Evolutionary conservation across 345 rosid species (phyloP).

Genomic region (Populus pruinosa): DNA sequence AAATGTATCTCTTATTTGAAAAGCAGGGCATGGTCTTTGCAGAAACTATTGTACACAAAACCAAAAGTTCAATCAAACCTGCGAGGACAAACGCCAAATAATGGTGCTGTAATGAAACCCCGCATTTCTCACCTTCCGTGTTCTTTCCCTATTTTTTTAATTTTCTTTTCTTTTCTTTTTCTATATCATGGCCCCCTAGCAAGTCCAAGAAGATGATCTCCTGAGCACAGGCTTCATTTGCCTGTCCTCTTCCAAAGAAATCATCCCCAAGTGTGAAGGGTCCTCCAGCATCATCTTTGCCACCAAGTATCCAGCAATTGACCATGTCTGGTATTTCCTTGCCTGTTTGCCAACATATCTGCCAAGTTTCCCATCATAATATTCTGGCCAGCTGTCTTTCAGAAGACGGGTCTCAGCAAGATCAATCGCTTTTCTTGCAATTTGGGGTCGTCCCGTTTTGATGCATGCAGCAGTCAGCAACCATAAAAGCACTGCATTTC

Average conservation of each 20-base stretch:
- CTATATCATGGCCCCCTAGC: neutral
- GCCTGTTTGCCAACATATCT: constrained; percentile 36
- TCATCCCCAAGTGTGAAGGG: constrained; percentile 29
- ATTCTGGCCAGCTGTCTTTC: constrained; percentile 38
- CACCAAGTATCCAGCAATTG: constrained; percentile 34
- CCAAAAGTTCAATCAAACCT: constrained; percentile 17
- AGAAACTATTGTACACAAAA: constrained; percentile 35
- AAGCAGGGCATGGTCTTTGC: constrained; percentile 31
- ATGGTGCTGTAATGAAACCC: constrained; percentile 10
- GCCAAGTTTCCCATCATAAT: constrained; percentile 34
- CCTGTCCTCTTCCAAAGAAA: constrained; percentile 28
- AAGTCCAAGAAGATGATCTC: constrained; percentile 29
- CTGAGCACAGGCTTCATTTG: constrained; percentile 25
- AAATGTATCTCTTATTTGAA: constrained; percentile 31
- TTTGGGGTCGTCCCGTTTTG: constrained; percentile 32
- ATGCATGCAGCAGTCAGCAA: constrained; percentile 38
- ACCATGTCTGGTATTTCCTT: constrained; percentile 35
- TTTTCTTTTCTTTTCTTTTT: constrained; percentile 1
- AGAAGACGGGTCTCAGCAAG: constrained; percentile 25
- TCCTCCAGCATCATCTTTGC: constrained; percentile 39
- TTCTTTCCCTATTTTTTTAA: neutral
- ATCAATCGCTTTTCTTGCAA: constrained; percentile 34
- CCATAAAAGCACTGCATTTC: constrained; percentile 30
- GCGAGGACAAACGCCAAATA: constrained; percentile 24
- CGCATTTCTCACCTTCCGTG: neutral